phyloP scores from a whole-genome alignment of 768 basidiomycete genomes.

The Candolleomyces efflorescens region DNA sequence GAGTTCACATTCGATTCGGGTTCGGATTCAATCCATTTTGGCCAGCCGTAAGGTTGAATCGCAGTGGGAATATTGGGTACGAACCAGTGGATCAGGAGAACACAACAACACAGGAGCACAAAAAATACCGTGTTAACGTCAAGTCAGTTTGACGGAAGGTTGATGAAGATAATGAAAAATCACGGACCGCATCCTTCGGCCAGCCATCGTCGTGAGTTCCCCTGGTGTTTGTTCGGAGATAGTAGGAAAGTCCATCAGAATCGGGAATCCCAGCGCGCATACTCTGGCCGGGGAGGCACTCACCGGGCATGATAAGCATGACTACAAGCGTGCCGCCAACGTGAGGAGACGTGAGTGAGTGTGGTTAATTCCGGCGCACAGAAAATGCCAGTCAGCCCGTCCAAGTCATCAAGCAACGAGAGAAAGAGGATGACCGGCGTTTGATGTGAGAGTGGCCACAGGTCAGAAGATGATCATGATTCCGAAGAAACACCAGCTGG shows the following conservation, averaged over 20 bases:
- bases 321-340: conserved; percentile 32
- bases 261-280: background rate
- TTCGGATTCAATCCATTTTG: background rate
- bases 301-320: conserved; percentile 68
- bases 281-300: conserved; percentile 7
- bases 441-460: background rate
- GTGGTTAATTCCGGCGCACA: no score
- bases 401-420: background rate
- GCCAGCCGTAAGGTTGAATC: no score
- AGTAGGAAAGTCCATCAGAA: background rate
- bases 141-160: conserved; percentile 9
- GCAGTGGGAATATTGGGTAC: no score
- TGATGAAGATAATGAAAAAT: conserved; percentile 10
- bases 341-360: no score
- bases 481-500: no score
- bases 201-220: conserved; percentile 81
- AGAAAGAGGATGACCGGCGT: background rate
- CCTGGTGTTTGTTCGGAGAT: conserved; percentile 31
- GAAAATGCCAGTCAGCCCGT: no score
- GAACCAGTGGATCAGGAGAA: background rate
- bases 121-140: conserved; percentile 6
- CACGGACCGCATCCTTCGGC: conserved; percentile 64
- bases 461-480: no score
- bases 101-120: background rate
- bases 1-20: conserved; percentile 1